Evolutionary conservation across 345 rosid species (phyloP).

Genomic region (Excoecaria agallocha): DNA sequence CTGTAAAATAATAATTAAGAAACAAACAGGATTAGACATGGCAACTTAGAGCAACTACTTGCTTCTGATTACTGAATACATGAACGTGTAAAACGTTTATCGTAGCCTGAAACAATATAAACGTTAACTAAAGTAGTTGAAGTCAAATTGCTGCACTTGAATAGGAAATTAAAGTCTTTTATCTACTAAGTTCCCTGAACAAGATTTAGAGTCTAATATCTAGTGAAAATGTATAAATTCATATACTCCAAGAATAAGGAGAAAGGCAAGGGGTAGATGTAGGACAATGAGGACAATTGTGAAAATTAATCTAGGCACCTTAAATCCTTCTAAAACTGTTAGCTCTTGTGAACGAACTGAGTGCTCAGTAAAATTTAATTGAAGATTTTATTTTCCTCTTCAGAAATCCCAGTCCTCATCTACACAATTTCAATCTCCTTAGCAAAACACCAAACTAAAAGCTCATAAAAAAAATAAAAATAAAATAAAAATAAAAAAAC

Average conservation of each 20-base stretch:
- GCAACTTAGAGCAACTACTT: neutral
- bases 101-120: neutral
- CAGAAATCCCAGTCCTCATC: neutral
- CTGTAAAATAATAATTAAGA: constrained; percentile 40
- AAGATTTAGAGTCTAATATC: neutral
- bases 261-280: neutral
- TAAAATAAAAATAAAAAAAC: too few species aligned
- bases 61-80: neutral
- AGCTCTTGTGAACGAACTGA: neutral
- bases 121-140: neutral
- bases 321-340: neutral
- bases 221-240: neutral
- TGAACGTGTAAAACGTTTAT: neutral
- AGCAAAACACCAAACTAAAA: neutral
- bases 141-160: neutral
- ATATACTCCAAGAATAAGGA: neutral
- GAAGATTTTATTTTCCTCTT: neutral
- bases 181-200: neutral
- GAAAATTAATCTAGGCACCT: neutral
- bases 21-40: constrained; percentile 16
- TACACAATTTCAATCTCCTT: neutral
- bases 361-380: neutral
- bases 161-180: neutral
- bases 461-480: too few species aligned
- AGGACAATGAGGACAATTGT: neutral